Percentiles rank a stretch among this genome's conserved stretches.
These are phyloP conservation scores for Bolboschoenoplectus hybrid DNA, from an alignment of 202 grass and related monocot genomes.

Conservation along the genomic window DNA sequence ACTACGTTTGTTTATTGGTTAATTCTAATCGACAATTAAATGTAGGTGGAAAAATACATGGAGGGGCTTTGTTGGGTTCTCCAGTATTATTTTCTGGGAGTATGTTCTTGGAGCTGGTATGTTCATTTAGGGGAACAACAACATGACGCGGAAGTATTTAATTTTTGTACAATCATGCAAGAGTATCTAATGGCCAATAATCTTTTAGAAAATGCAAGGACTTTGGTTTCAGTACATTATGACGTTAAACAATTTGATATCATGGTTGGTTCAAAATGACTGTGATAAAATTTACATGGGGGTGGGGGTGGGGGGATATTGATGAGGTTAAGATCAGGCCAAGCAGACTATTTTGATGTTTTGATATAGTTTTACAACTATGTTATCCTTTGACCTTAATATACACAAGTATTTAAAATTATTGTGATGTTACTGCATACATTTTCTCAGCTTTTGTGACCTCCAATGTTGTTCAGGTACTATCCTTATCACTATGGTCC, in stretches of 20 bases:
- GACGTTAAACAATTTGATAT: too few relatives aligned
- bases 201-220: neutral
- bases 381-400: neutral
- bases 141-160: neutral
- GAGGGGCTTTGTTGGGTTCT: conserved; percentile 66
- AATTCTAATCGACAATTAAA: conserved; percentile 7
- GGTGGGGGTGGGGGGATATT: conserved; percentile 33
- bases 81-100: conserved; percentile 52
- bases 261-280: neutral
- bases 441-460: neutral
- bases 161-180: neutral
- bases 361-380: neutral
- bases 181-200: neutral
- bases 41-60: conserved; percentile 61
- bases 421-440: neutral
- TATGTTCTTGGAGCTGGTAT: conserved; percentile 70
- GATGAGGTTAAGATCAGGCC: neutral
- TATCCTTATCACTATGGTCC: conserved; percentile 57
- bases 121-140: neutral
- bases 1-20: neutral
- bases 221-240: too few relatives aligned
- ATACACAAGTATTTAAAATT: neutral
- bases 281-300: neutral
- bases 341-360: neutral
- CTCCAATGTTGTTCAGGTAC: conserved; percentile 42